These are phyloP conservation scores for Barnettozyma pratensis DNA, from an alignment of 805 yeast genomes.

Conservation along the genomic window DNA sequence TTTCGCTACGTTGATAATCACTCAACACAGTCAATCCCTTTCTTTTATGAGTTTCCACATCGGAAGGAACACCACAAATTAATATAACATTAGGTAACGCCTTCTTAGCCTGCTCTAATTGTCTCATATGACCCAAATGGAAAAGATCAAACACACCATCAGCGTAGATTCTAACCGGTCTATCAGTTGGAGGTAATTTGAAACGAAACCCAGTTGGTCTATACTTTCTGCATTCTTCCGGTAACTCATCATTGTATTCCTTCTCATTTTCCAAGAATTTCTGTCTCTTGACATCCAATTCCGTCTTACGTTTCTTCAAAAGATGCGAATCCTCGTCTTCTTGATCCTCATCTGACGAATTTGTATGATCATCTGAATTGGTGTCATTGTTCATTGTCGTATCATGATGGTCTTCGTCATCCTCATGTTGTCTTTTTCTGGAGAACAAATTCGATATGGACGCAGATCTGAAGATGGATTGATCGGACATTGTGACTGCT, in stretches of 20 bases:
- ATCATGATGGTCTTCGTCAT: neutral
- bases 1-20: conserved; percentile 84
- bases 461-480: conserved; percentile 8
- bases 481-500: conserved; percentile 1
- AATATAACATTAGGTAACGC: conserved; percentile 78
- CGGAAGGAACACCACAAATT: conserved; percentile 91
- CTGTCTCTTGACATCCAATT: conserved; percentile 21
- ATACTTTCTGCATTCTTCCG: conserved; percentile 65
- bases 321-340: conserved; percentile 2
- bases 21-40: conserved; percentile 91
- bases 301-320: conserved; percentile 22
- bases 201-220: conserved; percentile 76
- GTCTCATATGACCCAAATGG: conserved; percentile 97
- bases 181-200: conserved; percentile 76
- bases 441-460: conserved; percentile 8
- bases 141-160: conserved; percentile 97
- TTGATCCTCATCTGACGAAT: conserved; percentile 7
- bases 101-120: conserved; percentile 93
- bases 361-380: neutral
- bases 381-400: neutral
- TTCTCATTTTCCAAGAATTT: conserved; percentile 42
- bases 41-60: conserved; percentile 81
- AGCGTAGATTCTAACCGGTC: conserved; percentile 92
- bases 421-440: conserved; percentile 7
- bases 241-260: conserved; percentile 57